phyloP scores from a whole-genome alignment of 495 filamentous ascomycete genomes.

The Chlorociboria aeruginascens region DNA sequence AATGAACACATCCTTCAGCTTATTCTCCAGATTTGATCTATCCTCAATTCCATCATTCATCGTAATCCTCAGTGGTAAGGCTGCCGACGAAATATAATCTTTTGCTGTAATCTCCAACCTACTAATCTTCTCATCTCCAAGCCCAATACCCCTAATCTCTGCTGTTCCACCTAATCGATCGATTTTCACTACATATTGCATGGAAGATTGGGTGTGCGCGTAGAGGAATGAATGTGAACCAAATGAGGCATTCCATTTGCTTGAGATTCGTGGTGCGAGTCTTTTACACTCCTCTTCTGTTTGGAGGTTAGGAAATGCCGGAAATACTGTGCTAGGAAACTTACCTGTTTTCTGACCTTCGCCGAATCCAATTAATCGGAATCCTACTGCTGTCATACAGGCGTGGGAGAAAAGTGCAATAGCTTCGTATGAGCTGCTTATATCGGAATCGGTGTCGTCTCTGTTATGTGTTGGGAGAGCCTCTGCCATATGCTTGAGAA shows the following conservation, averaged over 20 bases:
- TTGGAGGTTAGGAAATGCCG: neutral
- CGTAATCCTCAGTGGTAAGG: slow-evolving; percentile 35
- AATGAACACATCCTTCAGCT: slow-evolving; percentile 61
- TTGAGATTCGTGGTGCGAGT: slow-evolving; percentile 49
- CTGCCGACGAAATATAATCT: slow-evolving; percentile 56
- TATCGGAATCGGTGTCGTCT: slow-evolving; percentile 38
- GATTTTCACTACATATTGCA: slow-evolving; percentile 72
- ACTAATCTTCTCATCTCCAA: slow-evolving; percentile 70
- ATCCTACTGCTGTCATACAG: slow-evolving; percentile 68
- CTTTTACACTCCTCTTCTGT: slow-evolving; percentile 29
- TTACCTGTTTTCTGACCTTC: slow-evolving; percentile 64
- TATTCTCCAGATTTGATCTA: slow-evolving; percentile 26
- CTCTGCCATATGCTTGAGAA: slow-evolving; percentile 43
- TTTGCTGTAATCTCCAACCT: slow-evolving; percentile 62
- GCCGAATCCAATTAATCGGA: slow-evolving; percentile 68
- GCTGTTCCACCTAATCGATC: slow-evolving; percentile 74
- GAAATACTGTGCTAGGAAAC: neutral
- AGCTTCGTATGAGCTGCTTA: slow-evolving; percentile 74
- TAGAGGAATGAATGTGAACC: slow-evolving; percentile 73
- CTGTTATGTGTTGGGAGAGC: slow-evolving; percentile 40
- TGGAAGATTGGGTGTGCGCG: slow-evolving; percentile 76
- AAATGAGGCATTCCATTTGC: slow-evolving; percentile 63
- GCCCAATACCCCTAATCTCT: slow-evolving; percentile 64
- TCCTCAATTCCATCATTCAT: slow-evolving; percentile 28
- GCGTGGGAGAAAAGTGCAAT: slow-evolving; percentile 77